These are phyloP conservation scores for Draba incana DNA, from an alignment of 345 rosid genomes.

Conservation along the genomic window DNA sequence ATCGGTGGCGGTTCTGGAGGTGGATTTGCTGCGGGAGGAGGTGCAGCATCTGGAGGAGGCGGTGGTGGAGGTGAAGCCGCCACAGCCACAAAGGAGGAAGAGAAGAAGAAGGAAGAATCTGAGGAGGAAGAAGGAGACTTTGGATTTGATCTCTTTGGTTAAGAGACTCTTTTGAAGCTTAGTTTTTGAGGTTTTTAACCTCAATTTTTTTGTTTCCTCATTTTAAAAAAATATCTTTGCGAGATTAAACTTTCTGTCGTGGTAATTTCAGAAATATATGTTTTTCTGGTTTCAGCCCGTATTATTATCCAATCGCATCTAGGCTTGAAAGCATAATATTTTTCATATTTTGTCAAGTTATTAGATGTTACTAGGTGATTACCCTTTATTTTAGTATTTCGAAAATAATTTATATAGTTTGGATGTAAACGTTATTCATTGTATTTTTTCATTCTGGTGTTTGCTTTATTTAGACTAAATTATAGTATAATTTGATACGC, in stretches of 20 bases:
- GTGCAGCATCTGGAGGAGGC: constrained; percentile 51
- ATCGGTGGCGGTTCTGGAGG: constrained; percentile 57
- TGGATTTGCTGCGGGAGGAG: constrained; percentile 54
- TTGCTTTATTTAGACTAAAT: too few relatives aligned
- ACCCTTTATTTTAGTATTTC: too few relatives aligned
- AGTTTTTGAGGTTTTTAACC: constrained; percentile 19
- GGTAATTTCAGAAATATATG: constrained; percentile 31
- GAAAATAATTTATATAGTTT: too few relatives aligned
- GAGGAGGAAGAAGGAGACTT: constrained; percentile 70
- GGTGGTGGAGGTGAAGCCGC: constrained; percentile 54
- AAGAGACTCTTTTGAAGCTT: constrained; percentile 27
- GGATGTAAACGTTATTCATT: too few relatives aligned
- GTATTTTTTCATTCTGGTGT: too few relatives aligned
- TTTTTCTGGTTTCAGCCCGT: constrained; percentile 17
- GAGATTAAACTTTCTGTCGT: neutral
- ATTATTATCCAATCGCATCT: too few relatives aligned
- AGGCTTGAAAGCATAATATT: too few relatives aligned
- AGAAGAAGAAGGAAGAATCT: constrained; percentile 65
- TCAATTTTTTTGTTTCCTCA: neutral
- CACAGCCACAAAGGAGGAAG: constrained; percentile 54
- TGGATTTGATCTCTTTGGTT: constrained; percentile 75
- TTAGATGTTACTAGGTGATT: too few relatives aligned
- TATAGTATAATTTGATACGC: too few relatives aligned
- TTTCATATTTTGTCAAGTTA: too few relatives aligned
- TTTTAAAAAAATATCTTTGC: neutral